A percentile compares a stretch with the other conserved stretches of the same genome.
phyloP scores from a whole-genome alignment of 495 filamentous ascomycete species.

The Paragyromitra xinjiangensis region DNA sequence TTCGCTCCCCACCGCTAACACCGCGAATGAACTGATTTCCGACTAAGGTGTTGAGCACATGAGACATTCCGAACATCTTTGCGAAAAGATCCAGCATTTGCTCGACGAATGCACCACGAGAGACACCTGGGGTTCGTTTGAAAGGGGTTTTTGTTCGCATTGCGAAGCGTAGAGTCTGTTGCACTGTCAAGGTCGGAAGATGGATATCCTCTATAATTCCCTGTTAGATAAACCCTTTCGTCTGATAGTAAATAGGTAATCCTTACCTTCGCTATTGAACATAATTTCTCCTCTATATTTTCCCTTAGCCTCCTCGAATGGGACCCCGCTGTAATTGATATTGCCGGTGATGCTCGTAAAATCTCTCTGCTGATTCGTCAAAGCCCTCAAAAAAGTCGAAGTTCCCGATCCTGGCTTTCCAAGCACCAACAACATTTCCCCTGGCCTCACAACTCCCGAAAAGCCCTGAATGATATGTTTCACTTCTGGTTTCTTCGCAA shows the following conservation, averaged over 20 bases:
- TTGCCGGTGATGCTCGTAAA: constrained; percentile 56
- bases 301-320: constrained; percentile 65
- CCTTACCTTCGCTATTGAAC: constrained; percentile 66
- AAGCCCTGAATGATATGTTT: constrained; percentile 73
- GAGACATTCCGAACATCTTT: constrained; percentile 78
- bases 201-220: constrained; percentile 66
- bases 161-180: constrained; percentile 73
- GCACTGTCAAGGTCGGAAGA: constrained; percentile 72
- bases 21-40: constrained; percentile 84
- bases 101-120: constrained; percentile 61
- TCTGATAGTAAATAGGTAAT: not conserved
- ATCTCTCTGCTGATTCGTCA: constrained; percentile 72
- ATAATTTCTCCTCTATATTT: constrained; percentile 72
- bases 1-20: constrained; percentile 71
- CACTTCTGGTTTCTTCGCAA: constrained; percentile 62
- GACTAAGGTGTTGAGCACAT: constrained; percentile 83
- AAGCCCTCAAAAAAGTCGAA: constrained; percentile 76
- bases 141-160: constrained; percentile 64
- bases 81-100: constrained; percentile 61
- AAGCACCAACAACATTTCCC: constrained; percentile 83
- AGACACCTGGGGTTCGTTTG: constrained; percentile 61
- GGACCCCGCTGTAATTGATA: constrained; percentile 58
- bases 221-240: constrained; percentile 4
- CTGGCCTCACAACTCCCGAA: constrained; percentile 74
- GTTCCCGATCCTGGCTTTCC: constrained; percentile 76